Percentiles rank a stretch among this genome's conserved stretches.
Conservation (phyloP, 495 filamentous ascomycete species). For the Aspergillus sclerotioniger region DNA sequence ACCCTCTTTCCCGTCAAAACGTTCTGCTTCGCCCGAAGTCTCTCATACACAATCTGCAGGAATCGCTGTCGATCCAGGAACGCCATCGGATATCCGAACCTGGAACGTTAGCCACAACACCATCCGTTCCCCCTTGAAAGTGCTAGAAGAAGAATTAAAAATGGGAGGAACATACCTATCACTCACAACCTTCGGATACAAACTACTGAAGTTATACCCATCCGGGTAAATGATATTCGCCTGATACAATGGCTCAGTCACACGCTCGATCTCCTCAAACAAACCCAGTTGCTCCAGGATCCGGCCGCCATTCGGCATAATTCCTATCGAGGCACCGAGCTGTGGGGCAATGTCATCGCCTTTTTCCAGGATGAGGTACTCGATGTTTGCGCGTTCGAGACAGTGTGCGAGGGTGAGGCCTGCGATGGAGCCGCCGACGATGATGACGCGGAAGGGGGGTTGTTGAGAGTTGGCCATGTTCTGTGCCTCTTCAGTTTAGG, state of each 20-base stretch:
- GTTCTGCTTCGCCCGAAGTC: conserved; percentile 1
- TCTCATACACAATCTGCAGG: conserved; percentile 25
- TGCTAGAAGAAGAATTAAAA: background rate
- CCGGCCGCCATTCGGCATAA: conserved; percentile 35
- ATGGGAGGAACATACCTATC: conserved; percentile 7
- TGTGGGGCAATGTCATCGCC: conserved; percentile 31
- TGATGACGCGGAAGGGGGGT: conserved; percentile 42
- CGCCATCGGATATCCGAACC: conserved; percentile 21
- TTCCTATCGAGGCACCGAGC: conserved; percentile 36
- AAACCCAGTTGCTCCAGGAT: conserved; percentile 51
- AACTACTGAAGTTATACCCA: conserved; percentile 16
- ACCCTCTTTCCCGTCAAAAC: conserved; percentile 18
- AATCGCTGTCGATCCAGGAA: conserved; percentile 35
- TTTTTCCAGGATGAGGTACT: conserved; percentile 50
- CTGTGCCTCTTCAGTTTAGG: background rate
- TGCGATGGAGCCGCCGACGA: conserved; percentile 51
- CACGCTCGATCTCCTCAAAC: conserved; percentile 26
- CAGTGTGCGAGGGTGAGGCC: conserved; percentile 48
- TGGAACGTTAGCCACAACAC: background rate
- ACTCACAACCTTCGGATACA: conserved; percentile 7
- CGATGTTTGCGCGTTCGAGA: conserved; percentile 42
- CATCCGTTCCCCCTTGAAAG: background rate
- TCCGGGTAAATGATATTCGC: conserved; percentile 16
- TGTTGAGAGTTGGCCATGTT: background rate
- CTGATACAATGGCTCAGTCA: conserved; percentile 14